Conservation (phyloP, 768 basidiomycete genomes). For the Podaxis sp. region DNA sequence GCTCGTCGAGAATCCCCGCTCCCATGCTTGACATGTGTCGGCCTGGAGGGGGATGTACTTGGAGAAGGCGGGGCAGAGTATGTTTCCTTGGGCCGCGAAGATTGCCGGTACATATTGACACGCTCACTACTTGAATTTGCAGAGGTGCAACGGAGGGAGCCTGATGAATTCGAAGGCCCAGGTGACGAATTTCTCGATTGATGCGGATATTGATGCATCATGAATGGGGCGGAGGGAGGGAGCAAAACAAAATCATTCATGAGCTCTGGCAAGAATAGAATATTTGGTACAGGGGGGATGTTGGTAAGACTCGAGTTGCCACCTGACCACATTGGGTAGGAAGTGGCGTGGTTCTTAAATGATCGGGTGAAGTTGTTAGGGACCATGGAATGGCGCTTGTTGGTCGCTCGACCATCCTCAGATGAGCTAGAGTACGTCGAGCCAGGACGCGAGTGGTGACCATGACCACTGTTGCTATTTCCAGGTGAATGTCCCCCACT, state of each 20-base stretch:
- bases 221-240: constrained; percentile 72
- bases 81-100: constrained; percentile 16
- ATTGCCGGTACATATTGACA: constrained; percentile 16
- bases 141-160: constrained; percentile 31
- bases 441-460: constrained; percentile 42
- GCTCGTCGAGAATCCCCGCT: constrained; percentile 24
- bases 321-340: constrained; percentile 35
- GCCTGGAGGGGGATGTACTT: constrained; percentile 10
- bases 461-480: constrained; percentile 21
- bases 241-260: constrained; percentile 64
- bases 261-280: constrained; percentile 39
- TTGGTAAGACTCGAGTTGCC: constrained; percentile 32
- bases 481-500: constrained; percentile 17
- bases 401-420: constrained; percentile 45
- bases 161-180: constrained; percentile 27
- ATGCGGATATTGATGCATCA: constrained; percentile 58
- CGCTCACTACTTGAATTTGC: constrained; percentile 30
- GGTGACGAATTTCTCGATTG: constrained; percentile 31
- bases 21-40: constrained; percentile 18
- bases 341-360: constrained; percentile 25
- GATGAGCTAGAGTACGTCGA: constrained; percentile 57
- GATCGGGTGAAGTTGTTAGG: constrained; percentile 15
- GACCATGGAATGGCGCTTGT: constrained; percentile 36
- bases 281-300: constrained; percentile 36
- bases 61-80: constrained; percentile 15